These are phyloP conservation scores for Lipomyces anomalus DNA, from an alignment of 805 yeast genomes.

Conservation along the genomic window DNA sequence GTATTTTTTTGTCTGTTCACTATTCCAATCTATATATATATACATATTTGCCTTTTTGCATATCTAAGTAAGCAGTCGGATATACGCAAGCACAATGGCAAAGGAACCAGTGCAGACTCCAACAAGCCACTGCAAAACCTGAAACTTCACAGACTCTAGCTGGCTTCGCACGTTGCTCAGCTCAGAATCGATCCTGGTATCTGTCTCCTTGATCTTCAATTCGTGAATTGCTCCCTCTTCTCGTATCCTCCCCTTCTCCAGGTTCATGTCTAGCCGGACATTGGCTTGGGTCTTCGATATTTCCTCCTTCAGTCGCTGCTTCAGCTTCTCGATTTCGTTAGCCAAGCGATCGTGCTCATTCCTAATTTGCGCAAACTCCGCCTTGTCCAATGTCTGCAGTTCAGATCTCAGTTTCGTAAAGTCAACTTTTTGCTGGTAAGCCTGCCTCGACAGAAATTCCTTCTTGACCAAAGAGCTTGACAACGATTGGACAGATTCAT, in stretches of 20 bases:
- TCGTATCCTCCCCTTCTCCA: constrained; percentile 92
- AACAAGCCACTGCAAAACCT: constrained; percentile 96
- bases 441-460: constrained; percentile 72
- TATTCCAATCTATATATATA: too few species aligned
- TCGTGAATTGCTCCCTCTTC: constrained; percentile 93
- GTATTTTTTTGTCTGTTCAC: neutral
- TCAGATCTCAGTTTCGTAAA: constrained; percentile 93
- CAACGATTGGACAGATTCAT: constrained; percentile 71
- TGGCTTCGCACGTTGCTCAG: constrained; percentile 92
- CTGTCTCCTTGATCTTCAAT: constrained; percentile 88
- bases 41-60: too few species aligned
- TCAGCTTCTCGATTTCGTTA: constrained; percentile 78
- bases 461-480: constrained; percentile 77
- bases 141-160: constrained; percentile 90
- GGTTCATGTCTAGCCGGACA: constrained; percentile 80
- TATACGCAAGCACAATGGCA: constrained; percentile 87
- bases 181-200: constrained; percentile 92
- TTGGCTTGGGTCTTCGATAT: constrained; percentile 85
- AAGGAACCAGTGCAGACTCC: constrained; percentile 98
- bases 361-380: constrained; percentile 74
- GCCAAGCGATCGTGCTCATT: constrained; percentile 82
- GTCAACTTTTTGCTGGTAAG: constrained; percentile 94
- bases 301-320: constrained; percentile 82
- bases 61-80: constrained; percentile 61
- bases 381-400: constrained; percentile 76